A percentile compares a stretch with the other conserved stretches of the same genome.
These are phyloP conservation scores for Wickerhamiella allomyrinae DNA, from an alignment of 805 yeast genomes.

Conservation along the genomic window DNA sequence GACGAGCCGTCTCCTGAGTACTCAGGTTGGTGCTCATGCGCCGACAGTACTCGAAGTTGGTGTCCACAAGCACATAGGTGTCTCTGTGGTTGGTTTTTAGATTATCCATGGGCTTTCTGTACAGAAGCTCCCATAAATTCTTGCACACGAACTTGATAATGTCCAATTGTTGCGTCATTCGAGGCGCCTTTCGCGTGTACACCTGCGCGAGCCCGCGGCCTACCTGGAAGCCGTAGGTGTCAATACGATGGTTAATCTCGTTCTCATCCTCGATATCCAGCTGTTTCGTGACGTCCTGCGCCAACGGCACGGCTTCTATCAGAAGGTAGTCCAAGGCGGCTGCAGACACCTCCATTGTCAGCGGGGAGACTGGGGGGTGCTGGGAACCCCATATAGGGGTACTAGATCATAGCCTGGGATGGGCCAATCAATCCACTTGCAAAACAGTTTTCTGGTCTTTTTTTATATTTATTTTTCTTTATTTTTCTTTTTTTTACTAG, in stretches of 20 bases:
- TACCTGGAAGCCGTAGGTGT: constrained; percentile 53
- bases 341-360: constrained; percentile 18
- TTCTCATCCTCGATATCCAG: constrained; percentile 27
- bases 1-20: constrained; percentile 21
- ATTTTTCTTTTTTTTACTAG: no score
- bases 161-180: constrained; percentile 52
- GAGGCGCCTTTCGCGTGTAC: constrained; percentile 28
- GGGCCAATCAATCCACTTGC: no score
- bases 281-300: constrained; percentile 45
- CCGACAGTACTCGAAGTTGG: constrained; percentile 39
- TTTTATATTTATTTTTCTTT: no score
- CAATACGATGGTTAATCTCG: constrained; percentile 46
- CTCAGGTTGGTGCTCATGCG: constrained; percentile 31
- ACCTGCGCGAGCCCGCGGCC: constrained; percentile 47
- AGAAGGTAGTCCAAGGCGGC: constrained; percentile 44
- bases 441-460: no score
- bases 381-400: no score
- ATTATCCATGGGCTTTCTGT: constrained; percentile 80
- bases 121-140: constrained; percentile 74
- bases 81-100: constrained; percentile 84
- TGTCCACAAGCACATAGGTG: constrained; percentile 66
- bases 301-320: constrained; percentile 63
- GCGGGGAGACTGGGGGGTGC: neutral
- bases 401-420: no score
- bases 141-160: constrained; percentile 86